Evolutionary conservation across 1,139 yeast species (phyloP).

Genomic region (Tardiomyces depauwii): DNA sequence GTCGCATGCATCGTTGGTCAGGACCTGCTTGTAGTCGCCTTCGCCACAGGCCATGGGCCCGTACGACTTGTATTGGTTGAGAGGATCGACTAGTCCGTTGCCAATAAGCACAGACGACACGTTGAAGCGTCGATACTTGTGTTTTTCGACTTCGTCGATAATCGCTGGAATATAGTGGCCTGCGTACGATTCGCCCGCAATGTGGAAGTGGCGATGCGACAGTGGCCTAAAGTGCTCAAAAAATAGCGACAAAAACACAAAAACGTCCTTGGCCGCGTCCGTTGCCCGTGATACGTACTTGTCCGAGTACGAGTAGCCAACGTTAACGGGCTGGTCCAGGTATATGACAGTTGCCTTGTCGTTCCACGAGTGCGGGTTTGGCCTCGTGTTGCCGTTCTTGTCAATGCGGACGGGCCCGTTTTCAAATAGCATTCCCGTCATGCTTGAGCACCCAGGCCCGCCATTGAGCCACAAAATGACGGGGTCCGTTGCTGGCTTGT

Average conservation of each 20-base stretch:
- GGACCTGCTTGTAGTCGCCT: slow-evolving; percentile 53
- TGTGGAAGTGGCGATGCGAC: slow-evolving; percentile 46
- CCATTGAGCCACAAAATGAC: slow-evolving; percentile 59
- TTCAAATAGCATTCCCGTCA: slow-evolving; percentile 47
- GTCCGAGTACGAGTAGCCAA: slow-evolving; percentile 64
- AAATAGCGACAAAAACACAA: slow-evolving; percentile 60
- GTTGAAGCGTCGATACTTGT: slow-evolving; percentile 52
- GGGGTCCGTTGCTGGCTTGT: slow-evolving; percentile 53
- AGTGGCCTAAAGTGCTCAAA: slow-evolving; percentile 62
- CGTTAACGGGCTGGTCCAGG: slow-evolving; percentile 62
- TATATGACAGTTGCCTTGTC: slow-evolving; percentile 53
- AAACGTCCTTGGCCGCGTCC: slow-evolving; percentile 66
- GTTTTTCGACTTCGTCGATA: slow-evolving; percentile 53
- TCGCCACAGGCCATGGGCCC: slow-evolving; percentile 97
- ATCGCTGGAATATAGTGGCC: slow-evolving; percentile 75
- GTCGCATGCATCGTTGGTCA: slow-evolving; percentile 54
- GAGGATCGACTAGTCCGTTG: slow-evolving; percentile 79
- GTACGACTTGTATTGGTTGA: slow-evolving; percentile 77
- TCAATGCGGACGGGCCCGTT: slow-evolving; percentile 51
- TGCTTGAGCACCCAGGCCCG: slow-evolving; percentile 63
- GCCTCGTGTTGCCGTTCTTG: slow-evolving; percentile 24
- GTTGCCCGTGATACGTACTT: slow-evolving; percentile 43
- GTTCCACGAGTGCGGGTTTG: slow-evolving; percentile 61
- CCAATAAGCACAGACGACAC: slow-evolving; percentile 65
- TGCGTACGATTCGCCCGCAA: slow-evolving; percentile 81